phyloP scores from a whole-genome alignment of 2,329 filamentous ascomycete genomes.

The Ilyonectria destructans region DNA sequence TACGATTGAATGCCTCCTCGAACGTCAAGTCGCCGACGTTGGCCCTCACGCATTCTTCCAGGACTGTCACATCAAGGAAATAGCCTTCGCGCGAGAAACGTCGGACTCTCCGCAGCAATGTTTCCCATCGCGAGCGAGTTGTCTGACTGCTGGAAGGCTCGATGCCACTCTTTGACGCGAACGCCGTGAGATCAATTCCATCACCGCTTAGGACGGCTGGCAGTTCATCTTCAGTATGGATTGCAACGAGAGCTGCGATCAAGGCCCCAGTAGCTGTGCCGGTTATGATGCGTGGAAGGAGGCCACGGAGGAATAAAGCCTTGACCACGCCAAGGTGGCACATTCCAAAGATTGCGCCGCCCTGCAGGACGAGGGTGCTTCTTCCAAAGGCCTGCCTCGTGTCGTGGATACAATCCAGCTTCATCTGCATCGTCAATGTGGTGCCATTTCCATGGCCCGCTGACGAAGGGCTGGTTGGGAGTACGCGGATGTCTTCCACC shows the following conservation, averaged over 20 bases:
- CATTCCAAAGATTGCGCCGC: constrained; percentile 91
- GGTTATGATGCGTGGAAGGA: constrained; percentile 91
- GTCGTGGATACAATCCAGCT: constrained; percentile 89
- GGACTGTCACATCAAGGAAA: constrained; percentile 84
- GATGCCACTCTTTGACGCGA: constrained; percentile 63
- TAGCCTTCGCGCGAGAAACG: constrained; percentile 85
- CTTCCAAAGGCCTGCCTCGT: constrained; percentile 91
- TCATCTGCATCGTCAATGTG: constrained; percentile 79
- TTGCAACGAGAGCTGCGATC: constrained; percentile 89
- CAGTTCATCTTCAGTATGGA: constrained; percentile 90
- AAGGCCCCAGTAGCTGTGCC: constrained; percentile 92
- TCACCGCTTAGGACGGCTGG: constrained; percentile 83
- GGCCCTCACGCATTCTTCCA: constrained; percentile 87
- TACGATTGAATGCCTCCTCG: constrained; percentile 90
- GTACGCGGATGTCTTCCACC: constrained; percentile 80
- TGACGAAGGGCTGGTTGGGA: constrained; percentile 70
- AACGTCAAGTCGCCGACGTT: constrained; percentile 94
- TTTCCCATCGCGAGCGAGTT: constrained; percentile 66
- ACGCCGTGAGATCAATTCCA: constrained; percentile 87
- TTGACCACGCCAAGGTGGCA: constrained; percentile 94
- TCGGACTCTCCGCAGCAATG: constrained; percentile 75
- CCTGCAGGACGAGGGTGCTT: constrained; percentile 88
- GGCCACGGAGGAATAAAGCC: constrained; percentile 83
- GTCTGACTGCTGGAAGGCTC: constrained; percentile 56
- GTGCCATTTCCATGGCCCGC: constrained; percentile 54